Percentiles rank a stretch among this genome's conserved stretches.
phyloP scores from a whole-genome alignment of 1,284 basidiomycete genomes.

The Malassezia sp. region DNA sequence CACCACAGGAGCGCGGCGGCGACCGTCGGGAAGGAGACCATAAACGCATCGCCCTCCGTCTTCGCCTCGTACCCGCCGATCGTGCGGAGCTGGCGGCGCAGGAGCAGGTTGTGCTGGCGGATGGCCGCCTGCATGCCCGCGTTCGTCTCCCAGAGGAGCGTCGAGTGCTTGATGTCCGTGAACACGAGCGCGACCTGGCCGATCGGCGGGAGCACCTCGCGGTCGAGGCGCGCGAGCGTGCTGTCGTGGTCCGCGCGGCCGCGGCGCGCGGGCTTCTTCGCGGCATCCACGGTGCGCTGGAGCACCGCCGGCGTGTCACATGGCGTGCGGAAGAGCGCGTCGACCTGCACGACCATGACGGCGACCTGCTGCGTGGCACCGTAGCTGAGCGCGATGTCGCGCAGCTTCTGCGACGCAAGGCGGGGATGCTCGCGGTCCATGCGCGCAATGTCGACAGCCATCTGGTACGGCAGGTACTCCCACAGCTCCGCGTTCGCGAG shows the following conservation, averaged over 20 bases:
- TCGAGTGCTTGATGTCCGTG: conserved; percentile 96
- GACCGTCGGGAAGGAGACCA: conserved; percentile 88
- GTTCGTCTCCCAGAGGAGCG: conserved; percentile 92
- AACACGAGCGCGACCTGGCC: conserved; percentile 91
- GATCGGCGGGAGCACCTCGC: conserved; percentile 73
- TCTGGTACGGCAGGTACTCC: conserved; percentile 89
- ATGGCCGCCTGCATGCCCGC: conserved; percentile 92
- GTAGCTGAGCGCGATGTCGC: conserved; percentile 93
- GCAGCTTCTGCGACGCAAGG: conserved; percentile 90
- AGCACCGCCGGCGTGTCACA: conserved; percentile 24
- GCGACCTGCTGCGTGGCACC: conserved; percentile 86
- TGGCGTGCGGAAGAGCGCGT: conserved; percentile 58
- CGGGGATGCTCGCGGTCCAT: conserved; percentile 73
- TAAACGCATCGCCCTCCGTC: conserved; percentile 98
- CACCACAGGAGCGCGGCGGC: conserved; percentile 83
- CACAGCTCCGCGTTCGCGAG: conserved; percentile 85
- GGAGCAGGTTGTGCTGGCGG: conserved; percentile 74
- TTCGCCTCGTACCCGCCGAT: conserved; percentile 99
- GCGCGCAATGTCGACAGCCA: conserved; percentile 89
- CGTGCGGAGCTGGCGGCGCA: conserved; percentile 73
- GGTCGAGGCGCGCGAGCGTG: conserved; percentile 56
- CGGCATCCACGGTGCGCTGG: neutral
- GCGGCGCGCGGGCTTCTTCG: conserved; percentile 28
- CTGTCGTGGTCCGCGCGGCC: conserved; percentile 35
- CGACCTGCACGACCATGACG: conserved; percentile 91